phyloP scores from a whole-genome alignment of 2,329 filamentous ascomycete genomes.

The Colletotrichum salicis region DNA sequence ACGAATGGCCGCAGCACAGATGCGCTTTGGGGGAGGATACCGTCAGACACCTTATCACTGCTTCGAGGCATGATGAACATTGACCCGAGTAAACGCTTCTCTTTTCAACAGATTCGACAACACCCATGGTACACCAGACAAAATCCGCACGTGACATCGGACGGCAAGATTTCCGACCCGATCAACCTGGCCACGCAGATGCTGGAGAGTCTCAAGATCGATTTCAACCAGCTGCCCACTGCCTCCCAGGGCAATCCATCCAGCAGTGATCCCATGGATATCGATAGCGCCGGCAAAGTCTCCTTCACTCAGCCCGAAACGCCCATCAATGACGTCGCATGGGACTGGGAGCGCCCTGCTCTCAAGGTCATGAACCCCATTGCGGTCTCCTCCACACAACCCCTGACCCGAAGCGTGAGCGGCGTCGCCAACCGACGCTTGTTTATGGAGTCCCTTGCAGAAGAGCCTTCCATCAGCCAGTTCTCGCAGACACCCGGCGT shows the following conservation, averaged over 20 bases:
- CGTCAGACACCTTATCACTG: conserved; percentile 78
- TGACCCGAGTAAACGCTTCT: conserved; percentile 79
- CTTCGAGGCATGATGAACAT: conserved; percentile 94
- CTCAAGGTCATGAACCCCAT: conserved; percentile 61
- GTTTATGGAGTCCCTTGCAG: conserved; percentile 74
- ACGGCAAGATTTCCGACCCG: conserved; percentile 81
- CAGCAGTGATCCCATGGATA: conserved; percentile 71
- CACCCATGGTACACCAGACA: conserved; percentile 94
- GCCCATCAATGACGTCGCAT: conserved; percentile 77
- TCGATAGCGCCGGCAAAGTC: conserved; percentile 68
- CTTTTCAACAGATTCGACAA: conserved; percentile 84
- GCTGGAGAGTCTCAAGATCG: conserved; percentile 90
- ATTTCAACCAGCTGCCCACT: conserved; percentile 78
- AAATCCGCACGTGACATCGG: conserved; percentile 79
- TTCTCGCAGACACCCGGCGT: conserved; percentile 84
- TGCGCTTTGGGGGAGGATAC: conserved; percentile 84
- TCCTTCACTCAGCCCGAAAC: conserved; percentile 89
- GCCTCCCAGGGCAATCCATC: conserved; percentile 52
- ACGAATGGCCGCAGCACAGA: conserved; percentile 85
- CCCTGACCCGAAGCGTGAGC: conserved; percentile 49
- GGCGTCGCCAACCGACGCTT: conserved; percentile 46
- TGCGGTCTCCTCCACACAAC: conserved; percentile 62
- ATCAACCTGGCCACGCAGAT: conserved; percentile 91
- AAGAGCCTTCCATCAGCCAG: conserved; percentile 88
- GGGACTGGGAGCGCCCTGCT: conserved; percentile 87